Evolutionary conservation across 305 asterid genomes (phyloP).

Genomic region (Solanum aculeatissimum): DNA sequence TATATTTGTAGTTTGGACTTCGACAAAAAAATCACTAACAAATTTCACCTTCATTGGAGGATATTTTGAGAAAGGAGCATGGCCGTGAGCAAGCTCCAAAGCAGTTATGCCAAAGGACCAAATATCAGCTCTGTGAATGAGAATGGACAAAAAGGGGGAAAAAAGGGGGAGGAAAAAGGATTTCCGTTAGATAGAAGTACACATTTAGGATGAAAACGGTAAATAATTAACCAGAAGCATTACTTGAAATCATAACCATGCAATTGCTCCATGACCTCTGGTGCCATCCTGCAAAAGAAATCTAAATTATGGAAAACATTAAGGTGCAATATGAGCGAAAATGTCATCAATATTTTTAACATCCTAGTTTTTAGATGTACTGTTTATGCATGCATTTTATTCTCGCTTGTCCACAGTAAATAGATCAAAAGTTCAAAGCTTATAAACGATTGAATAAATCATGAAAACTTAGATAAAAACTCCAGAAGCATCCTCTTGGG

Average conservation of each 20-base stretch:
- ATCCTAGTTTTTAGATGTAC: not conserved
- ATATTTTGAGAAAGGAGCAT: constrained; percentile 97
- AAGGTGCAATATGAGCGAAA: not conserved
- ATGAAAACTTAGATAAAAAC: not conserved
- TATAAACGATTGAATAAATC: not conserved
- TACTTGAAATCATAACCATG: constrained; percentile 98
- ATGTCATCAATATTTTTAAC: not conserved
- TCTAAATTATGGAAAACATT: not conserved
- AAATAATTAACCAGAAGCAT: constrained; percentile 16
- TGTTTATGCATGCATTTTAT: not conserved
- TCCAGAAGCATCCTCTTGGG: not conserved
- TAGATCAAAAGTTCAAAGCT: not conserved
- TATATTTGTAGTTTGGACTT: not conserved
- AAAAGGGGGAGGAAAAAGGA: not conserved
- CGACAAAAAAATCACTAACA: not conserved
- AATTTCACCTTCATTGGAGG: constrained; percentile 91
- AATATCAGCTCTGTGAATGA: constrained; percentile 73
- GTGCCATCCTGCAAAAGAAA: constrained; percentile 83
- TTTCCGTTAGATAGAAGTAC: not conserved
- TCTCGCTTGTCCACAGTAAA: not conserved
- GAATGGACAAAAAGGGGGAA: not conserved
- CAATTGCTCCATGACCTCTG: constrained; percentile 96
- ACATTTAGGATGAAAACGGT: constrained; percentile 2
- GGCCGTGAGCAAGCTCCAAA: constrained; percentile 98
- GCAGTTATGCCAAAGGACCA: constrained; percentile 99